Conservation (phyloP, 1,284 basidiomycete species). For the Inonotus obliquus region DNA sequence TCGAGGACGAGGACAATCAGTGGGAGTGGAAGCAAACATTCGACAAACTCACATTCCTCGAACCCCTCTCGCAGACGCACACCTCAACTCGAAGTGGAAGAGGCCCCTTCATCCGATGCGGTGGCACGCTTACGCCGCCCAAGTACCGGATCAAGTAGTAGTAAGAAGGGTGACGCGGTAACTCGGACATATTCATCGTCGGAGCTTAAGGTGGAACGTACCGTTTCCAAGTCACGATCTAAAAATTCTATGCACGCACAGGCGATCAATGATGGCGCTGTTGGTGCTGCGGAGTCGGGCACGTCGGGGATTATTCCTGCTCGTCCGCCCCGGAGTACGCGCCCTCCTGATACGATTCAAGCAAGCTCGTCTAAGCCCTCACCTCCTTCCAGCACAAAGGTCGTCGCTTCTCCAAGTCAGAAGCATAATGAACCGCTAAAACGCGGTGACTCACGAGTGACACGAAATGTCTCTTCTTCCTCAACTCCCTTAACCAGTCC, state of each 20-base stretch:
- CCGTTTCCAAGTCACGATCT: neutral
- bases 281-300: neutral
- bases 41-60: neutral
- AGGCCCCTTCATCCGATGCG: neutral
- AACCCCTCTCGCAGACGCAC: constrained; percentile 5
- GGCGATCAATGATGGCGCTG: neutral
- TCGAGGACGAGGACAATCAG: neutral
- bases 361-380: neutral
- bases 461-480: neutral
- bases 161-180: neutral
- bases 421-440: neutral
- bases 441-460: neutral
- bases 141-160: neutral
- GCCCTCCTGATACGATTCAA: neutral
- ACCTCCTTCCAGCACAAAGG: neutral
- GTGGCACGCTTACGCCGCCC: neutral
- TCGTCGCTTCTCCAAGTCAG: neutral
- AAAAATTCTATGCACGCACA: neutral
- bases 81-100: neutral
- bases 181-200: constrained; percentile 12
- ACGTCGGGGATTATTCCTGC: neutral
- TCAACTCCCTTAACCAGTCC: constrained; percentile 4
- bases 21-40: neutral
- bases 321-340: neutral
- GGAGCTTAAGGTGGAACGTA: constrained; percentile 9